phyloP scores from a whole-genome alignment of 169 alveolate genomes.

The Cystoisospora suis region DNA sequence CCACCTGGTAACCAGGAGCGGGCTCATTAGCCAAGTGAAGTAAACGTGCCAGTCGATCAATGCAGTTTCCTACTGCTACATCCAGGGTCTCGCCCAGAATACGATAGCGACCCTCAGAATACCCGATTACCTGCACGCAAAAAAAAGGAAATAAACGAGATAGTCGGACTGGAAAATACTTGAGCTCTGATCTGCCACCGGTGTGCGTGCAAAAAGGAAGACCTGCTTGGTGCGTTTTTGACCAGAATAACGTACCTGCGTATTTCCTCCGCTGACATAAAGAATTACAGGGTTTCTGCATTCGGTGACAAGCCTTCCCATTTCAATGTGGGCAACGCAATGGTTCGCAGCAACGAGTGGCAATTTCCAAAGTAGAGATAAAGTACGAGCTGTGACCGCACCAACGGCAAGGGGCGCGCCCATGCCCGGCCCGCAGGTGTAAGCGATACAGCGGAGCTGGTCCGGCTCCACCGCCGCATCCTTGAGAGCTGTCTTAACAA shows the following conservation, averaged over 20 bases:
- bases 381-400: constrained; percentile 94
- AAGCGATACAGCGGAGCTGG: constrained; percentile 89
- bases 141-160: constrained; percentile 65
- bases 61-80: constrained; percentile 98
- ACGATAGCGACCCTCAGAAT: constrained; percentile 86
- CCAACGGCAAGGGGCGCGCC: constrained; percentile 98
- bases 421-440: constrained; percentile 99
- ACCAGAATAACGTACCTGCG: no score
- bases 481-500: constrained; percentile 88
- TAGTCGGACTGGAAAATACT: no score
- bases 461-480: constrained; percentile 85
- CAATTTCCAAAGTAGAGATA: constrained; percentile 89
- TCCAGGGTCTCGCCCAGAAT: constrained; percentile 98
- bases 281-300: constrained; percentile 93
- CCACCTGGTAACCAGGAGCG: constrained; percentile 98
- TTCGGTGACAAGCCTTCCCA: constrained; percentile 96
- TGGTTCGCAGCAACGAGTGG: constrained; percentile 98
- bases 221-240: no score
- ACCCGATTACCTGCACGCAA: constrained; percentile 68
- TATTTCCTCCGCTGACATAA: constrained; percentile 98
- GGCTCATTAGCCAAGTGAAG: constrained; percentile 96
- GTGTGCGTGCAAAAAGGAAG: no score
- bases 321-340: constrained; percentile 99
- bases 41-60: constrained; percentile 97
- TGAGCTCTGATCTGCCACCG: no score